A percentile compares a stretch with the other conserved stretches of the same genome.
Conservation (phyloP, 2,329 filamentous ascomycete genomes). For the Fusarium pseudograminearum region DNA sequence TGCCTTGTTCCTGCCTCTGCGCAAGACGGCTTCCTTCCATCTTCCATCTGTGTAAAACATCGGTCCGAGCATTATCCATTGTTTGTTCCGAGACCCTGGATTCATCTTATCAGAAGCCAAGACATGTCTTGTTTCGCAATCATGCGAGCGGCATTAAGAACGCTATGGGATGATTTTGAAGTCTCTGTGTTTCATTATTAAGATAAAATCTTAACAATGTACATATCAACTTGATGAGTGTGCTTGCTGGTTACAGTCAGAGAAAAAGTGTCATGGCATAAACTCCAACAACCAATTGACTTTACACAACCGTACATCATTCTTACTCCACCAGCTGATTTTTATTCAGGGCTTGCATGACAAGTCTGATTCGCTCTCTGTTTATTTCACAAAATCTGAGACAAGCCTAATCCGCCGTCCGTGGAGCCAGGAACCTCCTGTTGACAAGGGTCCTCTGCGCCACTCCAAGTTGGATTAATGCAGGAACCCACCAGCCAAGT, state of each 20-base stretch:
- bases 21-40: not conserved
- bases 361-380: conserved; percentile 28
- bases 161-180: not conserved
- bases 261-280: conserved; percentile 1
- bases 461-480: conserved; percentile 37
- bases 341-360: conserved; percentile 10
- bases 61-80: not conserved
- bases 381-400: conserved; percentile 38
- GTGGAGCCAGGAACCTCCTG: conserved; percentile 15
- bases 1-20: not conserved
- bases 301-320: not conserved
- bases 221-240: not conserved
- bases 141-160: conserved; percentile 6
- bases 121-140: conserved; percentile 36
- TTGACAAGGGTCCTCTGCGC: conserved; percentile 13
- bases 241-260: not conserved
- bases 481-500: conserved; percentile 44
- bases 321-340: conserved; percentile 13
- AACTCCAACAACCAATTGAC: conserved; percentile 20
- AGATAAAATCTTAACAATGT: not conserved
- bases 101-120: conserved; percentile 8
- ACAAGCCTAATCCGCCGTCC: conserved; percentile 24
- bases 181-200: not conserved
- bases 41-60: conserved; percentile 9
- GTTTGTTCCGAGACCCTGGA: not conserved